Evolutionary conservation across 192 early-diverging fungal species (phyloP), one percentile per base, ranked within the genome.

Genomic region (Backusella circina): DNA sequence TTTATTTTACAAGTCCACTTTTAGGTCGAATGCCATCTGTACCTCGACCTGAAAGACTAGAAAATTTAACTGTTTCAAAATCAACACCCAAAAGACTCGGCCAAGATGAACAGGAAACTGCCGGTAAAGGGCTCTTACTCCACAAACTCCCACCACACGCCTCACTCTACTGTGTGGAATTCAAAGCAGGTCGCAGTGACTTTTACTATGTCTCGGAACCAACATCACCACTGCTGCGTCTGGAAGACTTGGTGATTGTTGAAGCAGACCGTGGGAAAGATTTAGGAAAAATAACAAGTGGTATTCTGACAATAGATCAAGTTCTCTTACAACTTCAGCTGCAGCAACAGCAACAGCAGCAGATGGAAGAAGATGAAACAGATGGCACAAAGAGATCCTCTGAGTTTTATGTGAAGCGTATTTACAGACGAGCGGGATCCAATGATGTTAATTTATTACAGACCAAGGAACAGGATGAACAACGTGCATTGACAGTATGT

Each of bases 201-300:
- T 88, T 92, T 39, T 96, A 93, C 79, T 94, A 90, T 80, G 83
- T 92, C 18, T 74, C 90, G 2, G 90, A 92, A 6, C 10, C n/a
- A n/a, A n/a, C 75, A 86, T 12, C 85, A 91, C 4, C 76, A 69
- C 44, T 76, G 7, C 30, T 85, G 3, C 41, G 75, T 70, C 86
- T n/a, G 10, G 93, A 92, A 5, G 93, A 94, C 72, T 78, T 95
- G n/a, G 93, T 93, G 37, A 94, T 96, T 69, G 93, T 94, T 3
- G 95, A 96, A 75, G 95, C 93, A 13, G 95, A 96, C 76, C 92
- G 95, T 64, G 95, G 95, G 26, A 93, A 91, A 76, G 95, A 96
- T 80, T 78, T 96, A 15, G 95, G 95, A 18, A 95, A 95, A 75
- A 88, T 96, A 31, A 90, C 91, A 18, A 84, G 90, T 30, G 89